phyloP scores from a whole-genome alignment of 805 yeast genomes.

The Sugiyamaella americana region DNA sequence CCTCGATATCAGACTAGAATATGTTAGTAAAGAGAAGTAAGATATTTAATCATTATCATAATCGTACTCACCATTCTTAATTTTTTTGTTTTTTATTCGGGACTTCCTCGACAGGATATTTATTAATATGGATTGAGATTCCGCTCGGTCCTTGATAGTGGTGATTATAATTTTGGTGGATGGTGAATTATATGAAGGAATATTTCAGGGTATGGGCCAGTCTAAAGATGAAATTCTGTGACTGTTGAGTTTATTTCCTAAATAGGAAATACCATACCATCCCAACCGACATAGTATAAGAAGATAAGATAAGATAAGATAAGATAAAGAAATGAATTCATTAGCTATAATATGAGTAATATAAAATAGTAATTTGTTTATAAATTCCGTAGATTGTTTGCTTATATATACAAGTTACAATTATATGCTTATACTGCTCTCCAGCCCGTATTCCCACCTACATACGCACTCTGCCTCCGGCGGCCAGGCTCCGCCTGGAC shows the following conservation, averaged over 20 bases:
- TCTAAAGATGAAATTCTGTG: background rate
- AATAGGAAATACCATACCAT: conserved; percentile 1
- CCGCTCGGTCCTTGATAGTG: conserved; percentile 30
- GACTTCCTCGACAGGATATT: conserved; percentile 32
- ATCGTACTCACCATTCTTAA: conserved; percentile 19
- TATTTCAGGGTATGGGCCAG: background rate
- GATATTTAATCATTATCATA: background rate
- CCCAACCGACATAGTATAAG: too few relatives aligned
- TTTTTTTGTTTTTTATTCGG: conserved; percentile 15
- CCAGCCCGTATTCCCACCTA: too few relatives aligned
- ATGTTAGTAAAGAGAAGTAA: background rate
- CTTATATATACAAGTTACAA: too few relatives aligned
- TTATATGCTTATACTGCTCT: too few relatives aligned
- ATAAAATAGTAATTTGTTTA: too few relatives aligned
- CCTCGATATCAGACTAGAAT: conserved; percentile 83
- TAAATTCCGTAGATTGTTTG: too few relatives aligned
- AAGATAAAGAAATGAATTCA: too few relatives aligned
- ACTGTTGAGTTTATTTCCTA: conserved; percentile 7
- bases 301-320: too few relatives aligned
- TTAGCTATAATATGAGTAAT: too few relatives aligned
- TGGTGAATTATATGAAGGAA: too few relatives aligned
- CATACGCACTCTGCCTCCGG: too few relatives aligned
- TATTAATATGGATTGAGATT: conserved; percentile 10
- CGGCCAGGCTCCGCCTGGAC: too few relatives aligned
- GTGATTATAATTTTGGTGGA: conserved; percentile 18